Evolutionary conservation across 495 filamentous ascomycete species (phyloP).

Genomic region (Aspergillus hancockii): DNA sequence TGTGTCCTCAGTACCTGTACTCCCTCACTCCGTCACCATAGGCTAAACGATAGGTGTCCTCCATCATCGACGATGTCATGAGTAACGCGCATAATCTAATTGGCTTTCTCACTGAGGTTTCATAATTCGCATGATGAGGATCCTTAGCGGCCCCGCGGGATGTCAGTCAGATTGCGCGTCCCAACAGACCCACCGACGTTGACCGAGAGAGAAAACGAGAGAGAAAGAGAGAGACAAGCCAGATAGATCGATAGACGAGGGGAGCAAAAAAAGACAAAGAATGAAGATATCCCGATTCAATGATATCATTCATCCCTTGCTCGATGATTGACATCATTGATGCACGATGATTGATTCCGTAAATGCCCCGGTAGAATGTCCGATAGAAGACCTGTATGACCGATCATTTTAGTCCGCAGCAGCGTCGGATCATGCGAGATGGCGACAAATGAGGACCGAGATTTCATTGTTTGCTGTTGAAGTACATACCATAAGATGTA

Average conservation of each 20-base stretch:
- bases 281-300: not conserved
- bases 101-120: not conserved
- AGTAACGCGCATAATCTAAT: not conserved
- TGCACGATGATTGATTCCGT: not conserved
- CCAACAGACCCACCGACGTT: slow-evolving; percentile 3
- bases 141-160: not conserved
- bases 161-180: slow-evolving; percentile 2
- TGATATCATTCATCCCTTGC: not conserved
- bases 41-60: not conserved
- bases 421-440: not conserved
- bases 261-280: not conserved
- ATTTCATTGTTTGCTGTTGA: not conserved
- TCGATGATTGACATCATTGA: not conserved
- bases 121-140: not conserved
- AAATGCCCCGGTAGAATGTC: not conserved
- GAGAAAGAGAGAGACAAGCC: not conserved
- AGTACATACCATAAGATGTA: not conserved
- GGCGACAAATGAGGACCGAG: not conserved
- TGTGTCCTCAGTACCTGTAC: not conserved
- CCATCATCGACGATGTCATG: not conserved
- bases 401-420: not conserved
- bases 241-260: not conserved
- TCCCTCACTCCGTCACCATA: not conserved
- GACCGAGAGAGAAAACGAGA: not conserved
- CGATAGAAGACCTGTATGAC: slow-evolving; percentile 1